Conservation (phyloP, 257 asterid genomes). For the Ilex asprella region DNA sequence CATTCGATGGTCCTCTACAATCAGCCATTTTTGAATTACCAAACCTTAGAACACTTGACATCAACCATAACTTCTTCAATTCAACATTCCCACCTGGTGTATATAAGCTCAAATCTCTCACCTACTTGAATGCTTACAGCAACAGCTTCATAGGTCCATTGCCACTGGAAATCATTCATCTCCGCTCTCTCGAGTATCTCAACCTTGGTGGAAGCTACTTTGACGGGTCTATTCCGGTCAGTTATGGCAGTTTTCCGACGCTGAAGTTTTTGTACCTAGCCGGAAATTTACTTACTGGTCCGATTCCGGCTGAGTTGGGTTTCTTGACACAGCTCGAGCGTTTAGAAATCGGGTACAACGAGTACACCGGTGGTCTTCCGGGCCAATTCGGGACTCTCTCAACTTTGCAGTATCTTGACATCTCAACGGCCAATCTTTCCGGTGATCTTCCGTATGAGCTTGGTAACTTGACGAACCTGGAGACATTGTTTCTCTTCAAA, state of each 20-base stretch:
- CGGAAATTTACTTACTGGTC: constrained; percentile 63
- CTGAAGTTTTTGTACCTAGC: constrained; percentile 47
- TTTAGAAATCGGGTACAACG: constrained; percentile 70
- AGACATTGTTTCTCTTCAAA: constrained; percentile 43
- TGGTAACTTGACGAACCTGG: constrained; percentile 36
- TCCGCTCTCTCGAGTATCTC: constrained; percentile 58
- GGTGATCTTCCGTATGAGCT: constrained; percentile 57
- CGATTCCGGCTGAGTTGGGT: constrained; percentile 48
- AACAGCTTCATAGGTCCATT: constrained; percentile 62
- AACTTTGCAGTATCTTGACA: constrained; percentile 50
- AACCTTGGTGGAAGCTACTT: constrained; percentile 89
- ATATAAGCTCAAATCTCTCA: constrained; percentile 48
- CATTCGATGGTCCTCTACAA: constrained; percentile 52
- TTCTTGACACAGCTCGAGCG: constrained; percentile 45
- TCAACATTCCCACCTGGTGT: constrained; percentile 58
- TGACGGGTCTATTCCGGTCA: constrained; percentile 52
- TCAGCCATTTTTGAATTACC: constrained; percentile 48
- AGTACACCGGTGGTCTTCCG: constrained; percentile 48
- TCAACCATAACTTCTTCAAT: constrained; percentile 60
- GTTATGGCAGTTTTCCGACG: constrained; percentile 38
- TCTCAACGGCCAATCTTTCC: constrained; percentile 60
- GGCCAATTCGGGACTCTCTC: constrained; percentile 29
- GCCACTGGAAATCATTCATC: constrained; percentile 45
- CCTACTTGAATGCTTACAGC: constrained; percentile 59
- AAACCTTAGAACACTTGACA: constrained; percentile 50